Evolutionary conservation across 2,329 filamentous ascomycete species (phyloP).

Genomic region (Penicillium palitans): DNA sequence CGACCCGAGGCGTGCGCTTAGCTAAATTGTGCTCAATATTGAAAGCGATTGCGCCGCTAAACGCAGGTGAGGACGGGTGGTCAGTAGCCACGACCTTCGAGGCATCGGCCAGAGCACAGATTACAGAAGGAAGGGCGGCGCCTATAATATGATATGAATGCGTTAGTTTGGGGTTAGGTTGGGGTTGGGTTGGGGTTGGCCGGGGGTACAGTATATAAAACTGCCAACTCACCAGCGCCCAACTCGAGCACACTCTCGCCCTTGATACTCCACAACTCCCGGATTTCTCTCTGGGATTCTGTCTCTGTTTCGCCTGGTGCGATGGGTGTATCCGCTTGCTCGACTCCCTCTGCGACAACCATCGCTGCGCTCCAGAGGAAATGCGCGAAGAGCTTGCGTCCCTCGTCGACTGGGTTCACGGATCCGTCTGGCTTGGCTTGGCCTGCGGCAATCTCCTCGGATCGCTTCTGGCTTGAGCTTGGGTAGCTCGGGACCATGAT

Average conservation of each 20-base stretch:
- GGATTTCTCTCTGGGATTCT: slow-evolving; percentile 16
- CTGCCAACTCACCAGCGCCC: slow-evolving; percentile 57
- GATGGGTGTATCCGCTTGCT: slow-evolving; percentile 30
- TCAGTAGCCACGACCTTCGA: slow-evolving; percentile 53
- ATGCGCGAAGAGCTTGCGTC: slow-evolving; percentile 57
- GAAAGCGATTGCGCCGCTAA: slow-evolving; percentile 44
- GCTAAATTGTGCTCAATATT: slow-evolving; percentile 53
- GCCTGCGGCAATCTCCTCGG: slow-evolving; percentile 19
- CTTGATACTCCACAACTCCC: slow-evolving; percentile 45
- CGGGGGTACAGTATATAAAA: not conserved
- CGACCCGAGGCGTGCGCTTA: not conserved
- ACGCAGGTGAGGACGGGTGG: slow-evolving; percentile 45
- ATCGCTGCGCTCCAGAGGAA: slow-evolving; percentile 59
- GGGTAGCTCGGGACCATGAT: slow-evolving; percentile 47
- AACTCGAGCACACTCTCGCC: slow-evolving; percentile 58
- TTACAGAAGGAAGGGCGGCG: slow-evolving; percentile 44
- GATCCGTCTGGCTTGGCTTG: slow-evolving; percentile 8
- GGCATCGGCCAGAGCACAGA: slow-evolving; percentile 40
- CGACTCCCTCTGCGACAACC: slow-evolving; percentile 46
- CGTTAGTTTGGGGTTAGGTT: not conserved
- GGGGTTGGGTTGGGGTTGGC: not conserved
- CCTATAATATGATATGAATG: slow-evolving; percentile 27
- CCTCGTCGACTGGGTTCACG: slow-evolving; percentile 43
- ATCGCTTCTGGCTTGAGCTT: slow-evolving; percentile 32
- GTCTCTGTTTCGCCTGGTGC: slow-evolving; percentile 1